Evolutionary conservation across 2,329 filamentous ascomycete genomes (phyloP), one percentile per base, ranked within the genome.

Genomic region (Penicillium psychrosexuale): DNA sequence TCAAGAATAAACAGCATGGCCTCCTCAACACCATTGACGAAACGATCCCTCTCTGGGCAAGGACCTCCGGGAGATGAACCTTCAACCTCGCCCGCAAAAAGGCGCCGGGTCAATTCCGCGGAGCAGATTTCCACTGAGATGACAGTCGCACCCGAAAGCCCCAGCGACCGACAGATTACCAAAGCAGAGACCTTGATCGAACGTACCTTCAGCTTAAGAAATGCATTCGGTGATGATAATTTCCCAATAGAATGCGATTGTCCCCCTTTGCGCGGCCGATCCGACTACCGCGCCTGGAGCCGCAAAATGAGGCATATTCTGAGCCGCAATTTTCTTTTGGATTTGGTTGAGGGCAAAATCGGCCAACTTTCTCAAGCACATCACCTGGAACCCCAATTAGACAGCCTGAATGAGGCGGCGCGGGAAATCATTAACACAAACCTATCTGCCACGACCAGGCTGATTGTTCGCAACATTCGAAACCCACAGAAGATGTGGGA

Each of bases 401-500:
- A 33, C 6, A 33, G 27, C 2, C 17, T 52, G 34, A 47, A 52
- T 15, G 33, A 36, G 8, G 30, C 42, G 1, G 50, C 50, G 9
- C 7, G 12, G 9, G 17, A 27, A 12, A 39, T 52, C 34, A 52
- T 52, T 24, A 52, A 30, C 8, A 33, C 3, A 15, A 47, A 52
- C 8, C 27, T 52, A n/a, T 47, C 50, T 33, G 27, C 33, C 4
- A 30, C 30, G 9, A 52, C 50, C 9, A 47, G 15, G 17, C 19
- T 36, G 3, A 47, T 52, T 31, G 50, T 52, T 17, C 50, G 50
- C 34, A 52, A 45, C 12, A 38, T 52, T 19, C 43, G 22, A 13
- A 22, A 34, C 2, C 34, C 50, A 15, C 50, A 46, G 13, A 28
- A 46, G 34, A 52, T 52, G 42, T 52, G 50, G 50, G 42, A 47